Evolutionary conservation across 495 filamentous ascomycete species (phyloP).

Genomic region (Pyrenula aspistea): DNA sequence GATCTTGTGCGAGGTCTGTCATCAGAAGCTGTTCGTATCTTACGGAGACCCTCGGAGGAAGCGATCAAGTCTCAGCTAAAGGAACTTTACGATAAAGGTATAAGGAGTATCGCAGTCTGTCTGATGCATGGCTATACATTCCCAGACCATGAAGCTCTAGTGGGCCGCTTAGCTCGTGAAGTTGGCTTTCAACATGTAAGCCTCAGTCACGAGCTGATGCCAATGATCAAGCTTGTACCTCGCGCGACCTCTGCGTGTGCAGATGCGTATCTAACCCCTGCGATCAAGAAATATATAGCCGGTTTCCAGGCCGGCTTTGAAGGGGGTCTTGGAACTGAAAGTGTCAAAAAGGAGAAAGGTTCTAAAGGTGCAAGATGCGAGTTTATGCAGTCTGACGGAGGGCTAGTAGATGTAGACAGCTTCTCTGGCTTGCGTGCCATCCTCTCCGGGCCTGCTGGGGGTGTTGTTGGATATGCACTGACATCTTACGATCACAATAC

Average conservation of each 20-base stretch:
- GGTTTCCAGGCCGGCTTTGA: slow-evolving; percentile 67
- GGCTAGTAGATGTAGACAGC: slow-evolving; percentile 29
- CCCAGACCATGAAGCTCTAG: slow-evolving; percentile 33
- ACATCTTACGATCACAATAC: slow-evolving; percentile 74
- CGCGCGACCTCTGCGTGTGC: slow-evolving; percentile 87
- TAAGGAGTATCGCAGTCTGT: slow-evolving; percentile 38
- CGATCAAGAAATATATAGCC: slow-evolving; percentile 89
- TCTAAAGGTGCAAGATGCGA: slow-evolving; percentile 36
- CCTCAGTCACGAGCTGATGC: slow-evolving; percentile 51
- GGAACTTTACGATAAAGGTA: slow-evolving; percentile 29
- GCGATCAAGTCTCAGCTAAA: slow-evolving; percentile 30
- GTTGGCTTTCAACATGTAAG: slow-evolving; percentile 45
- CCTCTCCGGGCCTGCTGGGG: slow-evolving; percentile 43
- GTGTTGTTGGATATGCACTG: slow-evolving; percentile 78
- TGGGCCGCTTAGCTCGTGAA: slow-evolving; percentile 13
- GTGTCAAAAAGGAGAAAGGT: slow-evolving; percentile 28
- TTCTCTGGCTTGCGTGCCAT: slow-evolving; percentile 41
- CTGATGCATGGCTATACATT: slow-evolving; percentile 43
- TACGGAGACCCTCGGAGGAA: slow-evolving; percentile 26
- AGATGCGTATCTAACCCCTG: slow-evolving; percentile 91
- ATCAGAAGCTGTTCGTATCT: slow-evolving; percentile 37
- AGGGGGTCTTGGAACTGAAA: slow-evolving; percentile 12
- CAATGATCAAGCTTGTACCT: slow-evolving; percentile 70
- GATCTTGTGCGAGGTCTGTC: slow-evolving; percentile 32
- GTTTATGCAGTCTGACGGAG: slow-evolving; percentile 39